Conservation (phyloP, 352 stramenopile genomes). For the Globisporangium okanoganense region DNA sequence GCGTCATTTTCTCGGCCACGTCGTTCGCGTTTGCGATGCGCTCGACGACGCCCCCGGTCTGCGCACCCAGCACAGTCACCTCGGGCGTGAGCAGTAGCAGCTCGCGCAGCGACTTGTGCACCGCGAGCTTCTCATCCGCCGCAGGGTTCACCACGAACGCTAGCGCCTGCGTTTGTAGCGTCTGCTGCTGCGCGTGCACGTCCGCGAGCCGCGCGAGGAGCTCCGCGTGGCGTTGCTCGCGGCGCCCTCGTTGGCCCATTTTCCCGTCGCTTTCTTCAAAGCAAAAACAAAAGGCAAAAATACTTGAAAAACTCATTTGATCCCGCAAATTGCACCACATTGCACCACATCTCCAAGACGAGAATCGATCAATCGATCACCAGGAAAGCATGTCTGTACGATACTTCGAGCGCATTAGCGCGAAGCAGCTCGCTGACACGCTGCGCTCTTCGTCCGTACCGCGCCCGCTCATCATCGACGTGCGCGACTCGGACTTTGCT, state of each 20-base stretch:
- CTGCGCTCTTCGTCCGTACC: constrained; percentile 33
- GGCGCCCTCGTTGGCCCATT: constrained; percentile 19
- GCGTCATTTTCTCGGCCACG: constrained; percentile 88
- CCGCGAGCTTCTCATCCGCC: constrained; percentile 51
- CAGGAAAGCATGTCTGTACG: constrained; percentile 21
- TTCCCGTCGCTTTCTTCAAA: neutral
- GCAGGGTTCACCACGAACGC: constrained; percentile 35
- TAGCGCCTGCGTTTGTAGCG: constrained; percentile 25
- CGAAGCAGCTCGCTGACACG: constrained; percentile 50
- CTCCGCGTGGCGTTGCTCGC: constrained; percentile 47
- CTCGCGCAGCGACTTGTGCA: constrained; percentile 43
- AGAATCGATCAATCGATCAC: neutral
- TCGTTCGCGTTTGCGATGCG: constrained; percentile 85
- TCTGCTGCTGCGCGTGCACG: constrained; percentile 43
- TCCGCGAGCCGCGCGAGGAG: constrained; percentile 51
- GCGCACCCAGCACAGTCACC: constrained; percentile 62
- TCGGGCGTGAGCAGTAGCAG: constrained; percentile 60
- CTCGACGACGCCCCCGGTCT: constrained; percentile 80
- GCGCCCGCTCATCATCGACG: constrained; percentile 63
- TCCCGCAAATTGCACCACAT: too few relatives aligned
- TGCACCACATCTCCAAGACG: too few relatives aligned
- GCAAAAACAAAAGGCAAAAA: too few relatives aligned
- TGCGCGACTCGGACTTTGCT: constrained; percentile 70
- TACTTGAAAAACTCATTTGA: too few relatives aligned
- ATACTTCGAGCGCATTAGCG: constrained; percentile 37